phyloP scores from a whole-genome alignment of 139 green algal species.

The Chlamydomonas incerta region DNA sequence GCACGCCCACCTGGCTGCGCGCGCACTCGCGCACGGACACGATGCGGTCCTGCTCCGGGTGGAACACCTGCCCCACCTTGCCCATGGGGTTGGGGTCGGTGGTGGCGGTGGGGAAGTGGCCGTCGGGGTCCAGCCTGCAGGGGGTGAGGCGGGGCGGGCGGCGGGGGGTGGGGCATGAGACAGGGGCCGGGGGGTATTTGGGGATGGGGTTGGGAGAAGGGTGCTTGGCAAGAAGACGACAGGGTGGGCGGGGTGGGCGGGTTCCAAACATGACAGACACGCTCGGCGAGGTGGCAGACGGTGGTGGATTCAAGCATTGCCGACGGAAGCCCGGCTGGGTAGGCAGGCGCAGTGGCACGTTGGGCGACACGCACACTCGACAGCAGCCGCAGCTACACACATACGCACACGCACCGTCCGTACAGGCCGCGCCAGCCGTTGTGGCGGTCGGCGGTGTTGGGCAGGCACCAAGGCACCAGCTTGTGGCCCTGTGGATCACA shows the following conservation, averaged over 20 bases:
- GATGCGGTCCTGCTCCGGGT: constrained; percentile 96
- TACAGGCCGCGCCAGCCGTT: constrained; percentile 98
- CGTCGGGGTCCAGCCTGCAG: constrained; percentile 82
- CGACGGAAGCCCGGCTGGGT: too few relatives aligned
- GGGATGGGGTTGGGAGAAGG: too few relatives aligned
- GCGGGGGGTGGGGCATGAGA: neutral
- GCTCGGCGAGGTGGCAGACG: too few relatives aligned
- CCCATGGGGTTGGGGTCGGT: constrained; percentile 98
- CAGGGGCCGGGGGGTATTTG: too few relatives aligned
- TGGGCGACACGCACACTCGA: neutral
- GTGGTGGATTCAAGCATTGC: too few relatives aligned
- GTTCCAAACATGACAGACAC: too few relatives aligned
- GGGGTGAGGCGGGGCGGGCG: neutral
- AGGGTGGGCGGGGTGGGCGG: too few relatives aligned
- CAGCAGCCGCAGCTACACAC: too few relatives aligned
- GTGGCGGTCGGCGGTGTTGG: constrained; percentile 94
- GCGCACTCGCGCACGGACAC: constrained; percentile 96
- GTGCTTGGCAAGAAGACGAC: too few relatives aligned
- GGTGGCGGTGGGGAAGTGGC: constrained; percentile 98
- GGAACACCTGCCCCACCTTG: constrained; percentile 98
- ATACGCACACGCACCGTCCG: constrained; percentile 56
- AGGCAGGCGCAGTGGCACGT: too few relatives aligned
- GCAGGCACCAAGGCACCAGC: constrained; percentile 97
- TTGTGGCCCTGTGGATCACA: constrained; percentile 77
- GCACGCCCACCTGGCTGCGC: constrained; percentile 90